Evolutionary conservation across 2,329 filamentous ascomycete species (phyloP).

Genomic region (Aspergillus tamarii): DNA sequence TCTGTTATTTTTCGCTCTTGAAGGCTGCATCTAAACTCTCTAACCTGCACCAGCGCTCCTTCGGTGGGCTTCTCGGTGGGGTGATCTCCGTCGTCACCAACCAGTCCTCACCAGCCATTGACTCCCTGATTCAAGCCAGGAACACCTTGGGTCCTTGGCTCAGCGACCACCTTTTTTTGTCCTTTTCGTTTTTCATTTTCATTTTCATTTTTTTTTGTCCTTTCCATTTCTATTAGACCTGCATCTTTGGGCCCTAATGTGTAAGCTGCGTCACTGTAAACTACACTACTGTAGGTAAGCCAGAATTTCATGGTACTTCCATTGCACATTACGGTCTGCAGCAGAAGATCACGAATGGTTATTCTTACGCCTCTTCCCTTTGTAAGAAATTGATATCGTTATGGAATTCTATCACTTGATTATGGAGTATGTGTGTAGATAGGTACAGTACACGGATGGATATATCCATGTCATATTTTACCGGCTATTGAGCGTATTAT

Average conservation of each 20-base stretch:
- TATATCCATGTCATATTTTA: not conserved
- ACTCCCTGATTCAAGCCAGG: constrained; percentile 27
- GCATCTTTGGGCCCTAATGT: constrained; percentile 13
- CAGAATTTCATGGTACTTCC: constrained; percentile 11
- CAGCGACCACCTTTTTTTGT: not conserved
- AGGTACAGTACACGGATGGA: not conserved
- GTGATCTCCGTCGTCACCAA: constrained; percentile 28
- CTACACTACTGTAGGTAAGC: constrained; percentile 17
- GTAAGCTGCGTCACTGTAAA: constrained; percentile 14
- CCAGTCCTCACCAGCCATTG: constrained; percentile 28
- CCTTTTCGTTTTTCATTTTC: constrained; percentile 4
- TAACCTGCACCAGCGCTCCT: constrained; percentile 23
- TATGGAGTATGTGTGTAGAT: not conserved
- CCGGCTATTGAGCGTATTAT: not conserved
- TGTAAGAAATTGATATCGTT: not conserved
- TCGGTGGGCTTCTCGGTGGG: constrained; percentile 26
- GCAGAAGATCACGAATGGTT: not conserved
- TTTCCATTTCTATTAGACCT: constrained; percentile 2
- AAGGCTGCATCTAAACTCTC: constrained; percentile 4
- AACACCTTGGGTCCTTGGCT: constrained; percentile 30
- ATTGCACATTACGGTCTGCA: constrained; percentile 12
- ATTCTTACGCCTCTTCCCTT: not conserved
- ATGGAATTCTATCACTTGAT: not conserved
- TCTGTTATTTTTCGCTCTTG: not conserved
- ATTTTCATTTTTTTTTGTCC: constrained; percentile 7